Base-by-base conservation (phyloP, 176 grass and related monocot species). In the Cymbopogon citratus region DNA sequence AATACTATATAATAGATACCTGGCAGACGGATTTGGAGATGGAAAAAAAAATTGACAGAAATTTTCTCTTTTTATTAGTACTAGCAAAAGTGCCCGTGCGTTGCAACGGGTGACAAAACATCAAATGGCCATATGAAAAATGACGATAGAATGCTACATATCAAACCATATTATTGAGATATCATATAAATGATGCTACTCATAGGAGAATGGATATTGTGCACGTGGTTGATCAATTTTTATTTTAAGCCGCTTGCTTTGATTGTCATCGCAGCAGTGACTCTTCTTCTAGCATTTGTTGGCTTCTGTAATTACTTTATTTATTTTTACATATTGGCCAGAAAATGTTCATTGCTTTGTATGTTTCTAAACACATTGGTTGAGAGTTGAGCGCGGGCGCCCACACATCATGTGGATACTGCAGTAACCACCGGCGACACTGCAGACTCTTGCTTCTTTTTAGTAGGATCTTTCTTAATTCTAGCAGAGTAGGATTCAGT, bases 211-310 rank as follows among this genome's bases (percentile, higher is more conserved):
- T 72, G 39, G 33, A 40, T n/a, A n/a, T n/a, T n/a, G n/a, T n/a
- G n/a, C n/a, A n/a, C n/a, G n/a, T n/a, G n/a, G n/a, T n/a, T n/a
- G n/a, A n/a, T n/a, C n/a, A n/a, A n/a, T n/a, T 33, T 67, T 82
- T 67, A 69, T 87, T 84, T 84, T 87, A 98, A 92, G 85, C 46
- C 85, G 34, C 25, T 93, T 56, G 82, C 66, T 87, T 92, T 98
- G 80, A 78, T 98, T 49, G 40, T 98, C 33, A 4, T 98, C 70
- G 85, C 96, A 0, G 92, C 92, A 39, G 89, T 90, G 31, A 98
- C 95, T 92, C 90, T 95, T 78, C 61, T 91, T 75, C 75, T 98
- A 81, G 90, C 90, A 77, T 98, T 98, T 89, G 6, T 95, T 83
- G 96, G 96, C 80, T 95, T 98, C 35, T 64, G 96, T 98, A 80